Evolutionary conservation across 2,329 filamentous ascomycete genomes (phyloP).

Genomic region (Beauveria scarabaeidicola): DNA sequence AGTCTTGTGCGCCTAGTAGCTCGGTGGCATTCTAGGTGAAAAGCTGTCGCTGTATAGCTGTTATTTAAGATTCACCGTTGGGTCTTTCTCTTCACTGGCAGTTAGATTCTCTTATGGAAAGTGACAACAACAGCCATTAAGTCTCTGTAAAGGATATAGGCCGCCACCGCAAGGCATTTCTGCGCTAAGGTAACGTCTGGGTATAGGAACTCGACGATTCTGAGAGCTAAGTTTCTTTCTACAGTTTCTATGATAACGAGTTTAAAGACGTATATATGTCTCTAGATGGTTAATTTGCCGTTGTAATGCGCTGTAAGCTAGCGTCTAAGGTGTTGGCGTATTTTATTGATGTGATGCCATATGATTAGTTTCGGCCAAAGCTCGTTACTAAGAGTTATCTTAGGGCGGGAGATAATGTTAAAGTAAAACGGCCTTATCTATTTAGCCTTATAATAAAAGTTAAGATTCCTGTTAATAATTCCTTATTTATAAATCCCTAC

Average conservation of each 20-base stretch:
- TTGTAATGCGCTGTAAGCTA: conserved; percentile 19
- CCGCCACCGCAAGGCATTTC: not conserved
- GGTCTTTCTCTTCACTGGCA: conserved; percentile 6
- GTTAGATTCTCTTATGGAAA: conserved; percentile 1
- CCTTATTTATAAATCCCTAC: conserved; percentile 19
- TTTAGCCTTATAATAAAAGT: conserved; percentile 15
- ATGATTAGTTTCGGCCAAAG: conserved; percentile 21
- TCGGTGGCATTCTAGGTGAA: conserved; percentile 5
- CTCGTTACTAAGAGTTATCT: conserved; percentile 16
- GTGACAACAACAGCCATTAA: not conserved
- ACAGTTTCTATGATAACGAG: conserved; percentile 14
- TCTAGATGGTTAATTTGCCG: conserved; percentile 10
- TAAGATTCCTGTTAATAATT: conserved; percentile 17
- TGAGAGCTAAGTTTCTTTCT: conserved; percentile 14
- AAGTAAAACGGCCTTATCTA: conserved; percentile 18
- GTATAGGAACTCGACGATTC: not conserved
- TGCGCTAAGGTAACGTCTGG: conserved; percentile 7
- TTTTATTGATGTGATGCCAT: conserved; percentile 20
- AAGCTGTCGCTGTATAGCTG: not conserved
- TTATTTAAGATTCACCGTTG: conserved; percentile 6
- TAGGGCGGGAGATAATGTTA: conserved; percentile 20
- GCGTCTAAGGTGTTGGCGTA: conserved; percentile 12
- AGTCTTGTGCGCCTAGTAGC: not conserved
- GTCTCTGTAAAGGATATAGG: not conserved
- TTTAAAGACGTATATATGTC: conserved; percentile 16